Percentiles rank a stretch among this genome's conserved stretches.
These are phyloP conservation scores for Penicillium hordei DNA, from an alignment of 2,329 filamentous ascomycete genomes.

Conservation along the genomic window DNA sequence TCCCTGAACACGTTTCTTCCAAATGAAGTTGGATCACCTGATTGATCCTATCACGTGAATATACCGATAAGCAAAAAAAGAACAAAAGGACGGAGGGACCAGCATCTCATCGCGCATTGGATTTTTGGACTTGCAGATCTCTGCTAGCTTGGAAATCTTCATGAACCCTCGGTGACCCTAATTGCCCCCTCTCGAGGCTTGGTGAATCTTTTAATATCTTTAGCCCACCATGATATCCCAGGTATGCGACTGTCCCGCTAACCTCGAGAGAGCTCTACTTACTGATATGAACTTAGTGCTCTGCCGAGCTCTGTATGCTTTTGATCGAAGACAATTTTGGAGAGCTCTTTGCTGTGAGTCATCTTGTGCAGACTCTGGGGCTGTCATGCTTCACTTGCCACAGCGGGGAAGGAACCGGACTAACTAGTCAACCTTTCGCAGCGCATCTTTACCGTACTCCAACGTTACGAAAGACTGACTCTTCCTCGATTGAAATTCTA, in stretches of 20 bases:
- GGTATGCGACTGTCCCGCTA: conserved; percentile 47
- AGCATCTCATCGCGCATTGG: conserved; percentile 6
- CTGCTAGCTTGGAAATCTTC: conserved; percentile 7
- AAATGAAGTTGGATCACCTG: conserved; percentile 15
- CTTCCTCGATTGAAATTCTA: conserved; percentile 68
- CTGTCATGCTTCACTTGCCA: conserved; percentile 1
- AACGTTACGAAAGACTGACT: conserved; percentile 74
- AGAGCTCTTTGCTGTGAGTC: conserved; percentile 82
- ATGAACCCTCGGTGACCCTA: conserved; percentile 63
- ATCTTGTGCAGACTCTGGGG: not conserved
- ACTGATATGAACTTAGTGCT: conserved; percentile 52
- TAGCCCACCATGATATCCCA: conserved; percentile 54
- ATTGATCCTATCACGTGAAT: conserved; percentile 20
- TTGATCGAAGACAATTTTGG: conserved; percentile 87
- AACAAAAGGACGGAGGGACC: conserved; percentile 11
- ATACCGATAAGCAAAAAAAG: conserved; percentile 30
- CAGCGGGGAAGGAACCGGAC: conserved; percentile 3
- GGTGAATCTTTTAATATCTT: conserved; percentile 67
- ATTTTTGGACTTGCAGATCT: conserved; percentile 6
- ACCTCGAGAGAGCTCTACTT: conserved; percentile 18
- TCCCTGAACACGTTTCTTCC: not conserved
- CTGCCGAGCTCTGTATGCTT: conserved; percentile 85
- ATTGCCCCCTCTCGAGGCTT: conserved; percentile 67
- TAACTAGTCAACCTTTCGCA: conserved; percentile 41
- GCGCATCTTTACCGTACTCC: conserved; percentile 80